Conservation (phyloP, 805 yeast species). For the Wilhelminamyces savonicus region DNA sequence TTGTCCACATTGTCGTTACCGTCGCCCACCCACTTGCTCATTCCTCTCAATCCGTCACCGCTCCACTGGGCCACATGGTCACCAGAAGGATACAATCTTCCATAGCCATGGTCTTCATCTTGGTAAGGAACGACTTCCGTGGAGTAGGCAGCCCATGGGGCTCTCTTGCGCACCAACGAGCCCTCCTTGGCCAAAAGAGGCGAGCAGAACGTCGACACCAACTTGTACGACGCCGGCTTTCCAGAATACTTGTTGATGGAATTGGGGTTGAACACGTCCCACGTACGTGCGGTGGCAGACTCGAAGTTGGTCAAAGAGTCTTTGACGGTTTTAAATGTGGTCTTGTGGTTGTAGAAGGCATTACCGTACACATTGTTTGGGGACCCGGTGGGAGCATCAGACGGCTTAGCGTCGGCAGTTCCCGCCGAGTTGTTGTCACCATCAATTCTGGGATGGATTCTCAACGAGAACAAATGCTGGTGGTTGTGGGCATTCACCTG, state of each 20-base stretch:
- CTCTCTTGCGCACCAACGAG: conserved; percentile 72
- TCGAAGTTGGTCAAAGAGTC: conserved; percentile 61
- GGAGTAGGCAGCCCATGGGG: conserved; percentile 69
- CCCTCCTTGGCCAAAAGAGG: conserved; percentile 69
- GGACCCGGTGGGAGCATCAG: conserved; percentile 57
- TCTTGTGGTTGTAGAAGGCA: conserved; percentile 61
- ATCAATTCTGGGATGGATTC: conserved; percentile 76
- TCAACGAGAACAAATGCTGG: conserved; percentile 74
- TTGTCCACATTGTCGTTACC: conserved; percentile 52
- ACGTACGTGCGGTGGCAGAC: conserved; percentile 60
- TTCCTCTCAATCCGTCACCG: conserved; percentile 61
- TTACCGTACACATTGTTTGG: conserved; percentile 73
- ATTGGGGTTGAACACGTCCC: conserved; percentile 74
- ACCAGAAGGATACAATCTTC: conserved; percentile 75
- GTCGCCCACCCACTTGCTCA: conserved; percentile 64
- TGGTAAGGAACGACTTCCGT: conserved; percentile 66
- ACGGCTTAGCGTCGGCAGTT: conserved; percentile 54
- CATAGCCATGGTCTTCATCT: conserved; percentile 45
- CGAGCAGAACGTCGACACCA: conserved; percentile 70
- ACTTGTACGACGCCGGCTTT: conserved; percentile 69
- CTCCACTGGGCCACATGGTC: conserved; percentile 70
- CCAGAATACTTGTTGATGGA: conserved; percentile 63
- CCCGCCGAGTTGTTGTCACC: conserved; percentile 76
- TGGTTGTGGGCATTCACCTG: conserved; percentile 80
- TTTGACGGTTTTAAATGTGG: conserved; percentile 59